A percentile compares a stretch with the other conserved stretches of the same genome.
phyloP scores from a whole-genome alignment of 139 green algal species.

The Penium margaritaceum region DNA sequence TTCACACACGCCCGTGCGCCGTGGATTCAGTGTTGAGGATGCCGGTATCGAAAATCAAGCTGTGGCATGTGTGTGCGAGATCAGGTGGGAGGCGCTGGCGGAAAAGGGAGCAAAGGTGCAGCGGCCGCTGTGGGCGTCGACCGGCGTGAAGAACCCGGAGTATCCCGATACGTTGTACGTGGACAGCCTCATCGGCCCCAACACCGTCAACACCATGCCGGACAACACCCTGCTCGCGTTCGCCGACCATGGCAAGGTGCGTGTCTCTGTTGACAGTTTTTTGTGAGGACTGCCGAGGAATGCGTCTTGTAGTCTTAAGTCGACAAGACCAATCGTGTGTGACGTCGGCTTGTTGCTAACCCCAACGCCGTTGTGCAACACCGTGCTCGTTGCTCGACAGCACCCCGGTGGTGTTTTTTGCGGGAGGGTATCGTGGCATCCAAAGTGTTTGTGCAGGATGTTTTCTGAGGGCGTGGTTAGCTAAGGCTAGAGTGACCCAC shows the following conservation, averaged over 20 bases:
- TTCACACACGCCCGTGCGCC: too few relatives aligned
- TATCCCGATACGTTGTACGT: conserved; percentile 44
- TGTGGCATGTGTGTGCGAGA: too few relatives aligned
- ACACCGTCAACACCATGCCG: conserved; percentile 44
- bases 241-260: conserved; percentile 30
- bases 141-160: conserved; percentile 23
- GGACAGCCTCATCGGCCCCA: conserved; percentile 35
- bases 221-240: conserved; percentile 32
- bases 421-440: neutral
- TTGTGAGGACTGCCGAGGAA: neutral
- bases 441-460: neutral
- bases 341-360: neutral
- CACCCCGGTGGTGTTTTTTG: neutral
- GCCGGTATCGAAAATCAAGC: too few relatives aligned
- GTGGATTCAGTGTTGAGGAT: too few relatives aligned
- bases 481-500: too few relatives aligned
- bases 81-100: conserved; percentile 30
- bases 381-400: neutral
- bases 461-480: too few relatives aligned
- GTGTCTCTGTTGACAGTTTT: neutral
- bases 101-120: conserved; percentile 19
- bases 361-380: neutral
- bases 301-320: neutral
- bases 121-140: conserved; percentile 37
- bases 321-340: too few relatives aligned